A percentile compares a stretch with the other conserved stretches of the same genome.
These are phyloP conservation scores for Tremellales sp. DNA, from an alignment of 1,284 basidiomycete species.

Conservation along the genomic window DNA sequence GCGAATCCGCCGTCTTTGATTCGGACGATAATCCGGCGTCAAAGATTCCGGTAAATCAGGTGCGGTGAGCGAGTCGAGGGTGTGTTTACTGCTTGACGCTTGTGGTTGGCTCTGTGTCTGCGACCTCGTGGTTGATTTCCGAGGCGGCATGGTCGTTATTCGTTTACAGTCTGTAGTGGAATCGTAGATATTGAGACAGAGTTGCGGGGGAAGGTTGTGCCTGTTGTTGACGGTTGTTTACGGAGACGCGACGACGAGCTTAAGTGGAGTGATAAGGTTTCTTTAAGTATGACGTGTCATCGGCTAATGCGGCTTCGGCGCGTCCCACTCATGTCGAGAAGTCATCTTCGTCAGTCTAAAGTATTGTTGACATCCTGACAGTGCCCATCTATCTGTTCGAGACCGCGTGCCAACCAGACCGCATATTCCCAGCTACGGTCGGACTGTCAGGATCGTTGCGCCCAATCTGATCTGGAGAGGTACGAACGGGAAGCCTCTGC, in stretches of 20 bases:
- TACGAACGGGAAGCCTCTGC: not conserved
- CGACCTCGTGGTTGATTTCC: not conserved
- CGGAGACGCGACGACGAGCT: not conserved
- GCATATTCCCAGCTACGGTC: no score
- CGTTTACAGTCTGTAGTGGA: not conserved
- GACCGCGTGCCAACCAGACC: no score
- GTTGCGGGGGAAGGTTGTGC: not conserved
- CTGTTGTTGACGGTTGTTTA: not conserved
- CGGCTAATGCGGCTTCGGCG: not conserved
- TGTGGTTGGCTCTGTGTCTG: not conserved
- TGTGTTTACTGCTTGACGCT: slow-evolving; percentile 19
- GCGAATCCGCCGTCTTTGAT: not conserved
- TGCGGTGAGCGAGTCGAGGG: slow-evolving; percentile 25
- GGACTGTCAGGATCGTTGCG: no score
- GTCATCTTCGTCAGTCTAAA: no score
- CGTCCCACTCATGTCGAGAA: no score
- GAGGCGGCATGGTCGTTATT: not conserved
- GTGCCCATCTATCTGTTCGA: no score
- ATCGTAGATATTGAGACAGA: not conserved
- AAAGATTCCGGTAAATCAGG: slow-evolving; percentile 27
- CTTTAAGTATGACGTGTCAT: not conserved
- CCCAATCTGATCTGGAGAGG: no score
- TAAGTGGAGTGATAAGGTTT: not conserved
- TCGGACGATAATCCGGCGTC: slow-evolving; percentile 28
- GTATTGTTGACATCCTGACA: no score